A percentile compares a stretch with the other conserved stretches of the same genome.
These are phyloP conservation scores for Suaeda aralocaspica DNA, from an alignment of 148 eudicot genomes.

Conservation along the genomic window DNA sequence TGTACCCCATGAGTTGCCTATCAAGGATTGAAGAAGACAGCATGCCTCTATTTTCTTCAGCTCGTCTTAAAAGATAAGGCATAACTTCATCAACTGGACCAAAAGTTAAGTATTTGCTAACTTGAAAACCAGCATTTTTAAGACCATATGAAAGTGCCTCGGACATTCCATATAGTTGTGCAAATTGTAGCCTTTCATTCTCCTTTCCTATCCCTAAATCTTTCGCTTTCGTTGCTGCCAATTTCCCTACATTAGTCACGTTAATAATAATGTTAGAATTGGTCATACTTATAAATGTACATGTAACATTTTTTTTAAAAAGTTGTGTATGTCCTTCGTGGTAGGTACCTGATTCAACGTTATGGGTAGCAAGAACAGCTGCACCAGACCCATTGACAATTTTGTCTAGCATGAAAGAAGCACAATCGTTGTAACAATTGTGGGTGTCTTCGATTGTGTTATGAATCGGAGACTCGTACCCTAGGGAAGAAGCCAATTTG, in stretches of 20 bases:
- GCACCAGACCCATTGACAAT: constrained; percentile 53
- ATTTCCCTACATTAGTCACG: constrained; percentile 43
- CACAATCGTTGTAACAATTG: constrained; percentile 66
- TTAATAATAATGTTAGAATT: too few species aligned
- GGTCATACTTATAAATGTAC: too few species aligned
- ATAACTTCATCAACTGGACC: constrained; percentile 80
- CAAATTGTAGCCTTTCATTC: constrained; percentile 61
- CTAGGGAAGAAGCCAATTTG: constrained; percentile 51
- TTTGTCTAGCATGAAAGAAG: constrained; percentile 69
- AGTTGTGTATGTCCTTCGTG: background rate
- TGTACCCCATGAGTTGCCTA: constrained; percentile 71
- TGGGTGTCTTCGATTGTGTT: constrained; percentile 58
- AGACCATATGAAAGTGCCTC: constrained; percentile 67
- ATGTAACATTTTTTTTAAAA: background rate
- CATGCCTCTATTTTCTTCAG: constrained; percentile 88
- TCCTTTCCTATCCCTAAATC: constrained; percentile 53
- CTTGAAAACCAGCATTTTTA: constrained; percentile 84
- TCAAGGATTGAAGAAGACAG: constrained; percentile 65
- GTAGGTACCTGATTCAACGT: constrained; percentile 64
- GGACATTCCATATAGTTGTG: constrained; percentile 89
- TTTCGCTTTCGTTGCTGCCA: constrained; percentile 57
- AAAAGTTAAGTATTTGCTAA: constrained; percentile 84
- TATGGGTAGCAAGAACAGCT: constrained; percentile 81
- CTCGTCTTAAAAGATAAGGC: constrained; percentile 80
- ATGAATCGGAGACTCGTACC: constrained; percentile 76